Evolutionary conservation across 2,329 filamentous ascomycete species (phyloP).

Genomic region (Ophiostoma ulmi): DNA sequence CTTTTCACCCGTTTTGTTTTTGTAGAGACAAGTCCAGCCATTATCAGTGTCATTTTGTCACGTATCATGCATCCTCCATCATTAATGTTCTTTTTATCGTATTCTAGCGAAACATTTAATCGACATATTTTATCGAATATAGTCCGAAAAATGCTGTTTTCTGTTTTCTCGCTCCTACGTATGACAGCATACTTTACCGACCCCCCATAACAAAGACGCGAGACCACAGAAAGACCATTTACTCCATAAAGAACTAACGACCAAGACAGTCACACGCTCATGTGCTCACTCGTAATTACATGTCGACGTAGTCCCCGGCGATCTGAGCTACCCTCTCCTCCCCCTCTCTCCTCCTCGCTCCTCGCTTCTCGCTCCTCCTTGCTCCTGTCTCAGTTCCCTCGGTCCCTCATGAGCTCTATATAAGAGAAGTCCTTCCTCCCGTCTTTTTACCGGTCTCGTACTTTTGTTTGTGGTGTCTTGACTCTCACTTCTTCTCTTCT

Average conservation of each 20-base stretch:
- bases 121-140: background rate
- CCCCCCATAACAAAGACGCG: background rate
- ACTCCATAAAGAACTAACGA: background rate
- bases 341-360: background rate
- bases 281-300: background rate
- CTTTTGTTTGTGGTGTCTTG: background rate
- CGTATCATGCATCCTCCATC: background rate
- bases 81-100: background rate
- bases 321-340: background rate
- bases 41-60: background rate
- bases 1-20: constrained; percentile 1
- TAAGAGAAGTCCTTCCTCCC: background rate
- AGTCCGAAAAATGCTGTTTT: background rate
- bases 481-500: background rate
- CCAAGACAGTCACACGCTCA: constrained; percentile 2
- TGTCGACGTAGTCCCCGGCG: background rate
- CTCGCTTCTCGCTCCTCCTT: no score
- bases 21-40: background rate
- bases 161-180: background rate
- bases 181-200: background rate
- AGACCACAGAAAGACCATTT: background rate
- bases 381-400: background rate
- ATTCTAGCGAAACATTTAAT: background rate
- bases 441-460: background rate
- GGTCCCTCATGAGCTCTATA: background rate